phyloP scores from a whole-genome alignment of 2,329 filamentous ascomycete genomes.

The Hypomyces rosellus region DNA sequence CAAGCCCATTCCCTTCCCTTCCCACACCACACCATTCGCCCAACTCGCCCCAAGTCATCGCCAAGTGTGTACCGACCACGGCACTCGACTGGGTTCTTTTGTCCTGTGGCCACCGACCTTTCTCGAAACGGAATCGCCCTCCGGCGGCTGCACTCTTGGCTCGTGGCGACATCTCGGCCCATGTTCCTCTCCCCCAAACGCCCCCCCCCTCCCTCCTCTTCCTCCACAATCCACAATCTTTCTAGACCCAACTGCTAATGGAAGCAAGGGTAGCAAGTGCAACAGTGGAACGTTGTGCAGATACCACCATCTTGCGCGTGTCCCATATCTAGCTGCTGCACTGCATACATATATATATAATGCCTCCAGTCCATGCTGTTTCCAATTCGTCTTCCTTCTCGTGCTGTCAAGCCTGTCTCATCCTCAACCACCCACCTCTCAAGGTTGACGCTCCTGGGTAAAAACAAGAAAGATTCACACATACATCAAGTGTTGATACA shows the following conservation, averaged over 20 bases:
- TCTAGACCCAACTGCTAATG: neutral
- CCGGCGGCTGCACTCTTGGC: constrained; percentile 18
- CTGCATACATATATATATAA: constrained; percentile 9
- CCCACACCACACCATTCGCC: neutral
- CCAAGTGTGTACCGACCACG: constrained; percentile 6
- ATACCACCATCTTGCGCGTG: neutral
- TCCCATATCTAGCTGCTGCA: neutral
- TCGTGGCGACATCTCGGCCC: neutral
- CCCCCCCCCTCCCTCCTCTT: neutral
- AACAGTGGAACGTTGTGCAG: neutral
- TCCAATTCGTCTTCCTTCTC: neutral
- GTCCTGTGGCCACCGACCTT: constrained; percentile 12
- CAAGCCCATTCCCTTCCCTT: neutral
- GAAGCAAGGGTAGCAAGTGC: neutral
- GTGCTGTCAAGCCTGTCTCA: constrained; percentile 9
- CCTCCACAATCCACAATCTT: neutral
- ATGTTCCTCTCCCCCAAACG: neutral
- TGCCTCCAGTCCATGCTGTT: neutral
- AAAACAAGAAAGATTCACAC: neutral
- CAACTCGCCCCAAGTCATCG: neutral
- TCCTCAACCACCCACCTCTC: neutral
- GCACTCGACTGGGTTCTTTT: constrained; percentile 17
- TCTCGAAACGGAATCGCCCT: constrained; percentile 16
- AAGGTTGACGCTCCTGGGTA: neutral
- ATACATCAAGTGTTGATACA: no score